Evolutionary conservation across 2,329 filamentous ascomycete genomes (phyloP).

Genomic region (Beauveria asiatica): DNA sequence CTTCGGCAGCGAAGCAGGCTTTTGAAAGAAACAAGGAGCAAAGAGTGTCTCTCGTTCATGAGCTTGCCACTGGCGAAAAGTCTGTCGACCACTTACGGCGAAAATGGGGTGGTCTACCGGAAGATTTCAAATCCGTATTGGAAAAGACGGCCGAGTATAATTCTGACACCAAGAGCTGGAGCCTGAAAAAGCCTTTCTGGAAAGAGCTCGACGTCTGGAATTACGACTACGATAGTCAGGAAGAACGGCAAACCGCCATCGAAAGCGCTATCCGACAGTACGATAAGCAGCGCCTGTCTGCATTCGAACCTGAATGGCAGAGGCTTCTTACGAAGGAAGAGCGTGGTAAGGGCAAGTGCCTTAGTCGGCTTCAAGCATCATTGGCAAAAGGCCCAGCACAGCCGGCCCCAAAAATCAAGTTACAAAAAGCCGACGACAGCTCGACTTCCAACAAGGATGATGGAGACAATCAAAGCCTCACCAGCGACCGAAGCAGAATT

Average conservation of each 20-base stretch:
- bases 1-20: constrained; percentile 42
- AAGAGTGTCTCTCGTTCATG: constrained; percentile 48
- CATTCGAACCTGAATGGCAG: constrained; percentile 53
- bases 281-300: constrained; percentile 49
- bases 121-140: constrained; percentile 46
- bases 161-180: constrained; percentile 41
- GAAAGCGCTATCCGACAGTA: constrained; percentile 52
- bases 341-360: constrained; percentile 47
- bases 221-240: constrained; percentile 45
- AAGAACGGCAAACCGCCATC: constrained; percentile 51
- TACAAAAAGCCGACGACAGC: constrained; percentile 42
- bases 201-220: constrained; percentile 58
- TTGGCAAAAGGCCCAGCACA: constrained; percentile 44
- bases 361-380: constrained; percentile 53
- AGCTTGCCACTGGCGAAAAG: constrained; percentile 47
- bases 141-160: constrained; percentile 51
- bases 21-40: constrained; percentile 46
- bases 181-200: constrained; percentile 48
- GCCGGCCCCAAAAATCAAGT: constrained; percentile 40
- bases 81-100: constrained; percentile 39
- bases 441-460: constrained; percentile 33
- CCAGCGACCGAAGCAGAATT: constrained; percentile 22
- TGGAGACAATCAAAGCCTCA: constrained; percentile 19
- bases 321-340: constrained; percentile 49
- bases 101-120: constrained; percentile 42